Evolutionary conservation across 192 early-diverging fungal species (phyloP), one percentile per base, ranked within the genome.

Genomic region (Backusella luteola): DNA sequence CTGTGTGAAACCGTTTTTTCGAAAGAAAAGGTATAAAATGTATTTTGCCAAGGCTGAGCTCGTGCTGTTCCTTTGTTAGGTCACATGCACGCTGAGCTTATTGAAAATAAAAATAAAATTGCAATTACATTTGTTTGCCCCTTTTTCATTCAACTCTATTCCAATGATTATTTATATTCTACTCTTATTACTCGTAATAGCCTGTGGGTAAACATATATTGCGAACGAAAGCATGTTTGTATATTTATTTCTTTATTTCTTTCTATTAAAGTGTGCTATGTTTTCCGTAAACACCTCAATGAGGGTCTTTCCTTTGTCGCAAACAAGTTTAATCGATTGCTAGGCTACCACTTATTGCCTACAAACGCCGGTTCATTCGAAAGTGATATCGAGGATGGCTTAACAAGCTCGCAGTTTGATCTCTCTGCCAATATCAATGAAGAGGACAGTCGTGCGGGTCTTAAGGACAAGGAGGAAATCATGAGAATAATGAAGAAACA

Each of bases 371-470:
- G 78, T 5, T 85, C 89, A 0, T 90, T 90, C 46, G 84, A 86
- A 74, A 69, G 80, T 19, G 87, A 88, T 39, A 87, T 90, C 52
- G 89, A 90, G 56, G 82, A 88, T 71, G 89, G 89, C 0, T 52
- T 90, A 15, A 87, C 84, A 7, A 88, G 87, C 5, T 85, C 84
- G 12, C 84, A 83, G 29, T 90, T 90, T 76, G 85, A 90, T 75
- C 71, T 90, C 11, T 12, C 35, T 29, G 71, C 76, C 15, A 90
- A 90, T 73, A 26, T 90, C 12, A 71, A 77, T 19, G 84, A 83
- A 34, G 83, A 87, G 67, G 87, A 85, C 73, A 80, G 53, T 14
- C 76, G 89, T 46, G 78, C 85, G 0, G 89, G 89, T n/a, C 67
- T 90, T 7, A 85, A 87, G 42, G 83, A 90, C 71, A 79, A 84